These are phyloP conservation scores for Naegleria lovaniensis DNA, from an alignment of 208 protist species.

Conservation along the genomic window DNA sequence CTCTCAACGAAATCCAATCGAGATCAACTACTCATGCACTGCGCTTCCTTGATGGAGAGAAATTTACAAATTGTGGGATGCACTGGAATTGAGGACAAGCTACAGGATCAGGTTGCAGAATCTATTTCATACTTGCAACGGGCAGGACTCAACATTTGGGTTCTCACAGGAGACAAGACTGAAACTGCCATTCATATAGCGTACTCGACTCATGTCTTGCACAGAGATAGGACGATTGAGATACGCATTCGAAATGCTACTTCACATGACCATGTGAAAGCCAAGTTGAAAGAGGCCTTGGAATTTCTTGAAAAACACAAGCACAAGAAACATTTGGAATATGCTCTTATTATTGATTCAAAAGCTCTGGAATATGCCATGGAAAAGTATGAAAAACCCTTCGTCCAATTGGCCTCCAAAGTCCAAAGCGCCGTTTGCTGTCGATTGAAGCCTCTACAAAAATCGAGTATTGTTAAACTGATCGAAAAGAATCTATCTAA, in stretches of 20 bases:
- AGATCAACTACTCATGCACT: conserved; percentile 56
- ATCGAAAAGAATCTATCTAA: conserved; percentile 53
- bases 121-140: conserved; percentile 71
- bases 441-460: conserved; percentile 69
- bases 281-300: conserved; percentile 24
- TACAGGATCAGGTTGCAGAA: conserved; percentile 85
- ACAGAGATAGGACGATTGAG: conserved; percentile 44
- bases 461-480: conserved; percentile 61
- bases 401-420: not conserved
- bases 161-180: conserved; percentile 95
- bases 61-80: conserved; percentile 76
- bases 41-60: conserved; percentile 58
- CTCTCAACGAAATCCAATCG: conserved; percentile 56
- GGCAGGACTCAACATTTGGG: conserved; percentile 85
- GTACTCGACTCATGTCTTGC: conserved; percentile 48
- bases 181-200: conserved; percentile 94
- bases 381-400: not conserved
- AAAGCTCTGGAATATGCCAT: not conserved
- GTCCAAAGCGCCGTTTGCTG: conserved; percentile 63
- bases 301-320: conserved; percentile 2
- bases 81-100: conserved; percentile 88
- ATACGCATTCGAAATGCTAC: conserved; percentile 21
- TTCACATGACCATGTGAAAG: not conserved
- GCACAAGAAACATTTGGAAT: not conserved
- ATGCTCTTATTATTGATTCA: not conserved